phyloP scores from a whole-genome alignment of 1,284 basidiomycete species.

The Rhodotorula sp. region DNA sequence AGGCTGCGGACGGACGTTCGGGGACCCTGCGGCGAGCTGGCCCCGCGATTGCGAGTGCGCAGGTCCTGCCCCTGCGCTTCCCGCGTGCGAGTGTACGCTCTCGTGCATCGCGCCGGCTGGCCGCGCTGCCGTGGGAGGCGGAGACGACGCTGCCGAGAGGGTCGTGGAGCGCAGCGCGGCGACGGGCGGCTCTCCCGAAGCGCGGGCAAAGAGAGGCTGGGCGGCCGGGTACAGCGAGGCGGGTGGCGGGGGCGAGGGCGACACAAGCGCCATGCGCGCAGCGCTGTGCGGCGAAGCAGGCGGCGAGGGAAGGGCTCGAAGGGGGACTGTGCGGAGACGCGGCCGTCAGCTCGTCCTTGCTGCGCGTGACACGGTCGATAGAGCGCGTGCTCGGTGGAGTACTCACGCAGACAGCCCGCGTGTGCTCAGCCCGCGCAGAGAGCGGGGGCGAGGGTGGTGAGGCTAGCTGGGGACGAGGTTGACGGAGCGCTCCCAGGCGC shows the following conservation, averaged over 20 bases:
- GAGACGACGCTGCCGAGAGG: background rate
- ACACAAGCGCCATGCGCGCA: slow-evolving; percentile 23
- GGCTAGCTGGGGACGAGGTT: too few relatives aligned
- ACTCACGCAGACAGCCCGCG: too few relatives aligned
- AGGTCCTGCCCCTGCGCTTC: too few relatives aligned
- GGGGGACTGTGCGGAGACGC: too few relatives aligned
- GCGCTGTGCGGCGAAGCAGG: background rate
- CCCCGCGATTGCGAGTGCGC: too few relatives aligned
- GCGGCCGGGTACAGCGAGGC: slow-evolving; percentile 11
- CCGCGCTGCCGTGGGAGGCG: background rate
- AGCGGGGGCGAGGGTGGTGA: too few relatives aligned
- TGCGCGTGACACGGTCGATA: too few relatives aligned
- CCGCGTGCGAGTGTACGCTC: background rate
- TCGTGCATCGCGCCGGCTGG: background rate
- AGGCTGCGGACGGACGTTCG: background rate
- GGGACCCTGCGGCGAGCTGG: too few relatives aligned
- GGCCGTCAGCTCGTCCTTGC: too few relatives aligned
- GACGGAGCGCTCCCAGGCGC: too few relatives aligned
- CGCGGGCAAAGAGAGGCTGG: background rate
- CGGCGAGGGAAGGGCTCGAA: background rate
- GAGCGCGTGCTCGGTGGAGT: too few relatives aligned
- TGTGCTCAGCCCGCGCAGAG: too few relatives aligned
- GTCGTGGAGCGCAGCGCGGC: background rate
- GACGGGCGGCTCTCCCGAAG: background rate
- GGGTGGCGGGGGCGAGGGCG: slow-evolving; percentile 12